Conservation (phyloP, 192 early-diverging fungal species). For the Gamsiella multidivaricata region DNA sequence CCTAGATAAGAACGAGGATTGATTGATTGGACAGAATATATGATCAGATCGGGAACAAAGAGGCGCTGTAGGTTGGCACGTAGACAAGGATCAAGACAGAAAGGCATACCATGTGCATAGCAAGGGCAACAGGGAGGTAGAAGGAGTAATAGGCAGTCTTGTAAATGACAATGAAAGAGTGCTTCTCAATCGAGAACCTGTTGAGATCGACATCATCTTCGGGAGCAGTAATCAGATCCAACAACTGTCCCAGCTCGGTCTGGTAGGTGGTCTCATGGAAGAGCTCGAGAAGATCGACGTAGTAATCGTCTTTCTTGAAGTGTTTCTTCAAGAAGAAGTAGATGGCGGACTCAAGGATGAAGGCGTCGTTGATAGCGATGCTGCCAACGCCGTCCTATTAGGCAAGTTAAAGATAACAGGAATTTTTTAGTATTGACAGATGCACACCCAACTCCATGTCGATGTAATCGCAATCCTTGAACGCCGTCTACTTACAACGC, state of each 20-base stretch:
- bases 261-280: constrained; percentile 97
- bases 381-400: constrained; percentile 78
- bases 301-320: constrained; percentile 87
- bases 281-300: constrained; percentile 92
- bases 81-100: background rate
- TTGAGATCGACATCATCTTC: constrained; percentile 93
- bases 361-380: constrained; percentile 96
- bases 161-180: constrained; percentile 95
- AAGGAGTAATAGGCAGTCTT: constrained; percentile 99
- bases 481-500: constrained; percentile 51
- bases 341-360: constrained; percentile 92
- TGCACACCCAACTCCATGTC: no score
- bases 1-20: constrained; percentile 37
- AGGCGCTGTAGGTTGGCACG: no score
- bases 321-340: constrained; percentile 96
- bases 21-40: background rate
- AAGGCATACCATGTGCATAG: constrained; percentile 81
- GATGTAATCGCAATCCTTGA: no score
- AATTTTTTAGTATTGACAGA: constrained; percentile 4
- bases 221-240: constrained; percentile 98
- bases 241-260: constrained; percentile 97
- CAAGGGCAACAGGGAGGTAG: constrained; percentile 96
- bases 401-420: background rate
- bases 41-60: background rate
- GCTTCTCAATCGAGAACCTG: constrained; percentile 93